phyloP scores from a whole-genome alignment of 352 stramenopile genomes.

The Globisporangium radiosum region DNA sequence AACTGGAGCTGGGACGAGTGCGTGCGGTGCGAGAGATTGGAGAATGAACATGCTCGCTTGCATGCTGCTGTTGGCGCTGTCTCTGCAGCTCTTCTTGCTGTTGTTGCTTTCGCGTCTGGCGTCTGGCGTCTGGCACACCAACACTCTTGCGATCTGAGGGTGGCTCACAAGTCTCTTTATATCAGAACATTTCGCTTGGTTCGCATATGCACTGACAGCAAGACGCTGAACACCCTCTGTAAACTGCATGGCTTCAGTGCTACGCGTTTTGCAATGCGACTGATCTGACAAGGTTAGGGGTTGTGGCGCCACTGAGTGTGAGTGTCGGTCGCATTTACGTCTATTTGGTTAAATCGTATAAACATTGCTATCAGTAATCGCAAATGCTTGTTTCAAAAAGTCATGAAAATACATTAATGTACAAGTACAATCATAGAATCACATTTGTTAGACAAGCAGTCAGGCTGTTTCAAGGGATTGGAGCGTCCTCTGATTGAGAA shows the following conservation, averaged over 20 bases:
- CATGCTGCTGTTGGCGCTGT: background rate
- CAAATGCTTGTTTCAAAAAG: too few relatives aligned
- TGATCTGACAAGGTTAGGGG: background rate
- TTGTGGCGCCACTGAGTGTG: background rate
- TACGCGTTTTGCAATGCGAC: background rate
- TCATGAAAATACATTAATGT: too few relatives aligned
- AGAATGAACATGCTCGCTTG: background rate
- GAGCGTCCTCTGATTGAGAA: too few relatives aligned
- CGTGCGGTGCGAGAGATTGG: slow-evolving; percentile 5
- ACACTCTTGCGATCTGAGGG: background rate
- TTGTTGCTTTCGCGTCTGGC: background rate
- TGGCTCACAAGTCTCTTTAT: too few relatives aligned
- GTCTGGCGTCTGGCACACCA: background rate
- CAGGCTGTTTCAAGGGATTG: too few relatives aligned
- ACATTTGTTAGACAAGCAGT: too few relatives aligned
- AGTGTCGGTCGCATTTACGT: background rate
- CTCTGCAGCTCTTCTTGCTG: background rate
- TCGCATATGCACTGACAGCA: too few relatives aligned
- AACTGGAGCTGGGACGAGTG: background rate
- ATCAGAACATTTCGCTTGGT: too few relatives aligned
- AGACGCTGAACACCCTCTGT: background rate
- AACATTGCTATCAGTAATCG: too few relatives aligned
- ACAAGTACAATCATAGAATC: too few relatives aligned
- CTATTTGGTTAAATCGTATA: too few relatives aligned
- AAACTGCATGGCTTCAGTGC: background rate